Base-by-base conservation (phyloP, 768 basidiomycete genomes). In the Suillus clintonianus region DNA sequence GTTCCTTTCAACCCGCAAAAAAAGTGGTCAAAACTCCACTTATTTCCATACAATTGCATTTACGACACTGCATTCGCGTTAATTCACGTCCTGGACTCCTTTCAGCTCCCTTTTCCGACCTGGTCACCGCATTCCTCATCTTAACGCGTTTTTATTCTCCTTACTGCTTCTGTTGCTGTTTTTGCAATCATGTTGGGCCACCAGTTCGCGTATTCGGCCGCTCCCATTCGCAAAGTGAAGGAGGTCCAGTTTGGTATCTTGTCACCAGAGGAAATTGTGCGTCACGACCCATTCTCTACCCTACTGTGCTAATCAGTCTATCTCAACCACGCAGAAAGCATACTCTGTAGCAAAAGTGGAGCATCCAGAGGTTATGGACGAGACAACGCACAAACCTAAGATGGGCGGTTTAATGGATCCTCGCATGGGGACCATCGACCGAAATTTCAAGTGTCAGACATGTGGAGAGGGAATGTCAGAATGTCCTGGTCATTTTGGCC, bases 401-500 rank as follows among this genome's bases (percentile, higher is more conserved):
- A 82, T 88, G 30, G 95, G 95, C 55, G 97, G 97, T 53, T 81
- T 99, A 73, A 97, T 97, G 91, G 97, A 99, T 80, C 94, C 96
- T 58, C 88, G 94, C 64, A 94, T 99, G 91, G 97, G 97, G 43
- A 99, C 95, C 34, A 97, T 96, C 70, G 95, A 96, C 82, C 85
- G 95, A 69, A 95, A 96, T 76, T 96, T 97, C 81, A 99, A 99
- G 82, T 99, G 97, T 76, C 95, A 98, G 82, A 99, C 97, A 34
- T 99, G 97, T 77, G 96, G 95, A 68, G 97, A 99, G 84, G 97
- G 96, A n/a, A 98, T 99, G 96, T 90, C 95, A 19, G 97, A 99
- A 76, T 99, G 97, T 81, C 96, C 97, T 32, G 97, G 97, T 58
- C 97, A 99, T 77, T 99, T 99, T 81, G 97, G 97, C 61, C 96